These are phyloP conservation scores for Scheffersomyces parashehatae DNA, from an alignment of 1,139 yeast species.

Conservation along the genomic window DNA sequence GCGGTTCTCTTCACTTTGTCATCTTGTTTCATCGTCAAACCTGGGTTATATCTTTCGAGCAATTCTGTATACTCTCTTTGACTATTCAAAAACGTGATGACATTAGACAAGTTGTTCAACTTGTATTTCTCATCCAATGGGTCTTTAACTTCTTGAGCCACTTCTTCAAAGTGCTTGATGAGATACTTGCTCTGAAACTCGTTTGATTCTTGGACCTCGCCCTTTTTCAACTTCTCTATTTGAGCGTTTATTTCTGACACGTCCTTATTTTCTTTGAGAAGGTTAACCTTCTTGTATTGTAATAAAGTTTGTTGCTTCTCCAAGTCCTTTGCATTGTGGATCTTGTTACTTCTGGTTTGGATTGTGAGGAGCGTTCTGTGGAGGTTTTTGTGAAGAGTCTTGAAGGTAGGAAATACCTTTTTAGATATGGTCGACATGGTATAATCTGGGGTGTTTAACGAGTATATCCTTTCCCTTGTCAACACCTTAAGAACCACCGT, in stretches of 20 bases:
- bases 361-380: constrained; percentile 48
- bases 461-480: too few relatives aligned
- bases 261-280: constrained; percentile 42
- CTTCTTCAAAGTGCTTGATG: constrained; percentile 26
- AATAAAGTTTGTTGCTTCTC: constrained; percentile 54
- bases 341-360: constrained; percentile 41
- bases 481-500: too few relatives aligned
- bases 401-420: constrained; percentile 11
- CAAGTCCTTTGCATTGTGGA: constrained; percentile 45
- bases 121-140: constrained; percentile 18
- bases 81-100: constrained; percentile 57
- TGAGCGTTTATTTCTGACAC: constrained; percentile 32
- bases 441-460: too few relatives aligned
- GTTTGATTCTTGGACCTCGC: constrained; percentile 11
- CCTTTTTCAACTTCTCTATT: constrained; percentile 25
- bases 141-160: constrained; percentile 15
- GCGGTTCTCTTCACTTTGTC: constrained; percentile 83
- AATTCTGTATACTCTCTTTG: constrained; percentile 80
- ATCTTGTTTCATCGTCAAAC: constrained; percentile 71
- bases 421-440: constrained; percentile 10
- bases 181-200: constrained; percentile 11
- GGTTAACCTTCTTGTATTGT: constrained; percentile 55
- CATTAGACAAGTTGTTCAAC: constrained; percentile 45
- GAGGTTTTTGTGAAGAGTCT: constrained; percentile 22
- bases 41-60: constrained; percentile 85